Evolutionary conservation across 371 early-diverging fungal genomes (phyloP).

Genomic region (Mucor velutinosus): DNA sequence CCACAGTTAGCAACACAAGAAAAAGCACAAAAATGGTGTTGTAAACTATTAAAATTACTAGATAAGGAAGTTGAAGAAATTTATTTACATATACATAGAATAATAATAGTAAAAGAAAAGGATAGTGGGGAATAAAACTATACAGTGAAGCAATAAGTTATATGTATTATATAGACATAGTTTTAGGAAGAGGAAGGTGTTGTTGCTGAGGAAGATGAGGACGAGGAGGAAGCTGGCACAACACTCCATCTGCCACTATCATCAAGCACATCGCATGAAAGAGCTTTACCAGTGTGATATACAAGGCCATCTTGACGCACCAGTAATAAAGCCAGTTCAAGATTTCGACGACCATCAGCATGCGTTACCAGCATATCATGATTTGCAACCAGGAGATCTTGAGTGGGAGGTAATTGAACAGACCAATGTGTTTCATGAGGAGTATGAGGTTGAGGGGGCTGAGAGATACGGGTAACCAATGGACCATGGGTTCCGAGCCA

Average conservation of each 20-base stretch:
- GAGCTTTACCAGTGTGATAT: constrained; percentile 41
- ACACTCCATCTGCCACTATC: constrained; percentile 26
- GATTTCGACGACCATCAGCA: constrained; percentile 16
- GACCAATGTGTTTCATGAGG: constrained; percentile 36
- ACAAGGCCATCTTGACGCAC: constrained; percentile 42
- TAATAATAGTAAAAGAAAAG: neutral
- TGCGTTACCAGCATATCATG: constrained; percentile 20
- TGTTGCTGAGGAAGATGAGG: neutral
- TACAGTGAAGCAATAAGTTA: neutral
- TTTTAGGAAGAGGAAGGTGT: neutral
- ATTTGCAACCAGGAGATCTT: constrained; percentile 24
- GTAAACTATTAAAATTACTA: constrained; percentile 4
- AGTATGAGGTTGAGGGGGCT: constrained; percentile 29
- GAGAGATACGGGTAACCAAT: constrained; percentile 19
- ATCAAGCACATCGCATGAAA: constrained; percentile 25
- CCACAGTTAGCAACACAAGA: constrained; percentile 7
- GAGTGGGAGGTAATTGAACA: constrained; percentile 31
- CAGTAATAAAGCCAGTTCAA: constrained; percentile 35
- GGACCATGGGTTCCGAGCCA: constrained; percentile 47
- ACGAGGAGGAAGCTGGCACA: constrained; percentile 14
- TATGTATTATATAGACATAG: constrained; percentile 1
- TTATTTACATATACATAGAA: constrained; percentile 3
- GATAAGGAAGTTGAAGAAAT: constrained; percentile 2
- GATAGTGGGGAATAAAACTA: neutral
- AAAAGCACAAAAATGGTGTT: neutral